Evolutionary conservation across 1,284 basidiomycete genomes (phyloP), one percentile per base, ranked within the genome.

Genomic region (Sanghuangporus weigelae): DNA sequence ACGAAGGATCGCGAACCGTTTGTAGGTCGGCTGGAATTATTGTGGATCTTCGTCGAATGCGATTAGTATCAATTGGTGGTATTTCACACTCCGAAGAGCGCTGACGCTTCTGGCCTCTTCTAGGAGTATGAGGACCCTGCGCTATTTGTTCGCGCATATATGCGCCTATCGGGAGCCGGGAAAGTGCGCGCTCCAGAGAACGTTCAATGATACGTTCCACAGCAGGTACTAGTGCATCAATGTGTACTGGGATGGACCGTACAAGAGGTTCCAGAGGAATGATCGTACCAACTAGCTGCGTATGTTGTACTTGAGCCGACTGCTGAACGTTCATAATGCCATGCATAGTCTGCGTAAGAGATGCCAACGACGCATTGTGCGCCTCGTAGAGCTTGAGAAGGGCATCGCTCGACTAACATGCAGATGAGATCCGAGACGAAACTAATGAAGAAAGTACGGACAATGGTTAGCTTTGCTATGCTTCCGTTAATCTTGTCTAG

Each of bases 211-310:
- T 39, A 31, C 39, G 39, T 38, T 61, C 51, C 10, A 61, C 7
- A 14, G 44, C 42, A 6, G 60, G 60, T 16, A 21, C 11, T 14
- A 61, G 46, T 19, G 60, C 48, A 36, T 57, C 26, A n/a, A 60
- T n/a, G 31, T 64, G 63, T 11, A 26, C 2, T 11, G 63, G 54
- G 16, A 64, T 54, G 12, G 56, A n/a, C 31, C 51, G 31, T 3
- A 60, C 36, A 26, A 64, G 53, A 5, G 58, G 51, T 39, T 64
- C 63, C n/a, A 64, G 49, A 11, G 63, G 59, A 21, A 51, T 36
- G 8, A 64, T n/a, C 7, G 42, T 19, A 10, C 26, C 26, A 19
- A 60, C 46, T 19, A 60, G 26, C 31, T 49, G 63, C 8, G 26
- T n/a, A 12, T 64, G 63, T 14, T 57, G 60, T 7, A 19, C 36